Evolutionary conservation across 225 moss, liverwort and hornwort genomes (phyloP).

Genomic region (Physcomitrellopsis africana): DNA sequence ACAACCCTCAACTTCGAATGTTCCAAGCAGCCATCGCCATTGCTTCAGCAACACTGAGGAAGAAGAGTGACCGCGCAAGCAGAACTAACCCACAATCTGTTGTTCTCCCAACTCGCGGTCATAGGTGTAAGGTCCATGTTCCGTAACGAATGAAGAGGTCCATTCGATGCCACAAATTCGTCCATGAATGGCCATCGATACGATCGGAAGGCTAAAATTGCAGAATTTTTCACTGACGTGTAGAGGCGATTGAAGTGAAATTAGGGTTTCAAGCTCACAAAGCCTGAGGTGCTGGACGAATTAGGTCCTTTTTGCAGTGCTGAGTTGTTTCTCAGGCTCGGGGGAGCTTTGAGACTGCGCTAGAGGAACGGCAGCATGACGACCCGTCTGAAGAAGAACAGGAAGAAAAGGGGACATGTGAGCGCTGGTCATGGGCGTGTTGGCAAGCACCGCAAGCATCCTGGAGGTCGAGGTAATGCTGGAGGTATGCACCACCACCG

Average conservation of each 20-base stretch:
- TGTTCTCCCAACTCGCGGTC: not conserved
- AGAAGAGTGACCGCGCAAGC: not conserved
- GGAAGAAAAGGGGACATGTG: conserved; percentile 57
- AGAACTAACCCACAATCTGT: not conserved
- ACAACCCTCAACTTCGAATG: conserved; percentile 1
- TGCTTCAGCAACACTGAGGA: conserved; percentile 7
- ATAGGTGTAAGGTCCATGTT: not conserved
- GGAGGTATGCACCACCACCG: conserved; percentile 62
- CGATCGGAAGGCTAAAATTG: too few species aligned
- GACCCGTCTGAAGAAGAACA: conserved; percentile 58
- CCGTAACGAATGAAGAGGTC: too few species aligned
- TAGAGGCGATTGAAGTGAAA: not conserved
- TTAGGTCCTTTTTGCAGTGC: not conserved
- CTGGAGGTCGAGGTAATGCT: conserved; percentile 55
- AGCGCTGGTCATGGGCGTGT: conserved; percentile 54
- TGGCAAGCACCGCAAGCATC: conserved; percentile 64
- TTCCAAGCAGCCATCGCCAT: conserved; percentile 16
- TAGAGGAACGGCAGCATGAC: conserved; percentile 41
- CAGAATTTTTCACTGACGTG: too few species aligned
- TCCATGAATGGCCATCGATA: not conserved
- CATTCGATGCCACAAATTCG: not conserved
- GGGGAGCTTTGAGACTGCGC: conserved; percentile 30
- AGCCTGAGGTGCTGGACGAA: accelerated
- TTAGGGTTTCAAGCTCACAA: conserved; percentile 47
- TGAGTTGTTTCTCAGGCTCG: not conserved